phyloP scores from a whole-genome alignment of 2,329 filamentous ascomycete genomes.

The Alternaria arbusti region DNA sequence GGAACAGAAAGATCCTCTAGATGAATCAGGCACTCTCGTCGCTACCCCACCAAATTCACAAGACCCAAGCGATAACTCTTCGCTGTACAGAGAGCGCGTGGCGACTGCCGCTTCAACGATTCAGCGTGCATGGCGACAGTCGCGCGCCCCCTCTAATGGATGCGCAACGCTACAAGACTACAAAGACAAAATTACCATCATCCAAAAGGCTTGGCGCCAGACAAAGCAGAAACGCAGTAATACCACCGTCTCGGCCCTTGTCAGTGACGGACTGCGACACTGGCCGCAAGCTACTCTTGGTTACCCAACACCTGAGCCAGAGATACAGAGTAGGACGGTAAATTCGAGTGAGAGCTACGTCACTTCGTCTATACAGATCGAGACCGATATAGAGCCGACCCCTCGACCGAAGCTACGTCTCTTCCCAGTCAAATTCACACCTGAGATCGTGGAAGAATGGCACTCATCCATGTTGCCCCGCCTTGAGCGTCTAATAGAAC shows the following conservation, averaged over 20 bases:
- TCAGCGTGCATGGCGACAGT: conserved; percentile 45
- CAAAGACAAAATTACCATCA: conserved; percentile 47
- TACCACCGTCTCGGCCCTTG: conserved; percentile 40
- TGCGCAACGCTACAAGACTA: conserved; percentile 44
- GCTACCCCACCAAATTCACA: conserved; percentile 38
- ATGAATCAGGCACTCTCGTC: conserved; percentile 36
- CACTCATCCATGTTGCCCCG: conserved; percentile 74
- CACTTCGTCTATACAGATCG: conserved; percentile 44
- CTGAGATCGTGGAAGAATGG: conserved; percentile 73
- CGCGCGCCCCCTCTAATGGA: conserved; percentile 13
- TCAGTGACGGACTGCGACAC: conserved; percentile 40
- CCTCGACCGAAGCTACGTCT: conserved; percentile 46
- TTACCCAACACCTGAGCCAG: conserved; percentile 43
- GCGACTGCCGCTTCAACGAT: conserved; percentile 43
- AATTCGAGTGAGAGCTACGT: conserved; percentile 29
- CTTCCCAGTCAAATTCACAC: conserved; percentile 60
- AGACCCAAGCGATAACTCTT: conserved; percentile 32
- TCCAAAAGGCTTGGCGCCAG: conserved; percentile 49
- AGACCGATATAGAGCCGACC: conserved; percentile 36
- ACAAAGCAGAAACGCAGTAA: conserved; percentile 37
- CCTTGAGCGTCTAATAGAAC: conserved; percentile 72
- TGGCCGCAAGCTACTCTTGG: conserved; percentile 44
- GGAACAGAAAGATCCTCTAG: conserved; percentile 34
- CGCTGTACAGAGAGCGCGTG: conserved; percentile 34
- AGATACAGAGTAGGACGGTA: conserved; percentile 27